These are phyloP conservation scores for Trichoderma breve DNA, from an alignment of 2,329 filamentous ascomycete species.

Conservation along the genomic window DNA sequence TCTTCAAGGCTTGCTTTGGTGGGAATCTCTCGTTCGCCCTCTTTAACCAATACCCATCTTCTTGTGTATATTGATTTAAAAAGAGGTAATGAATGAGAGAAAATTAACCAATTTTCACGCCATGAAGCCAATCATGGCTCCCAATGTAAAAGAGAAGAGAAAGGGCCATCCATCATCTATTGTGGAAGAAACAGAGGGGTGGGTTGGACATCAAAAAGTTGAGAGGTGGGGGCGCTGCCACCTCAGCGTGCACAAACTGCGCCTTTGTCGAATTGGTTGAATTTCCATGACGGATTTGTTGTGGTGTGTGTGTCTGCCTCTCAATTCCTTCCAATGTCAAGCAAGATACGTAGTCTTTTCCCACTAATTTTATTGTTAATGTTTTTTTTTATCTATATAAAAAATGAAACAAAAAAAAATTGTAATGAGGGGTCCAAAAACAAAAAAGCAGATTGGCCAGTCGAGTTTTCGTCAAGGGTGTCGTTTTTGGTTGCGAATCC, in stretches of 20 bases:
- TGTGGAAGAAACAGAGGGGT: neutral
- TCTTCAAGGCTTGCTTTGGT: neutral
- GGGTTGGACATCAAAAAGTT: neutral
- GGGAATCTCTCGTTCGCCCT: neutral
- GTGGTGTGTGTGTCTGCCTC: neutral
- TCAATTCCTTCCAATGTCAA: neutral
- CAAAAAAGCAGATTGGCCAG: neutral
- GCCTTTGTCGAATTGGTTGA: neutral
- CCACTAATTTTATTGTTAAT: neutral
- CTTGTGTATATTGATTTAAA: neutral
- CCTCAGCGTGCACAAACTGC: slow-evolving; percentile 11
- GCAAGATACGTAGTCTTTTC: neutral
- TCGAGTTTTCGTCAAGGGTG: neutral
- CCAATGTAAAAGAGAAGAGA: neutral
- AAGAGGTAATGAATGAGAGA: neutral
- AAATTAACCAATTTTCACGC: neutral
- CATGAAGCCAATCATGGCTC: neutral
- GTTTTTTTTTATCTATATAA: neutral
- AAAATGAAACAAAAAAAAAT: neutral
- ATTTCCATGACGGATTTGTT: neutral
- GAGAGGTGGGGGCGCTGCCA: slow-evolving; percentile 9
- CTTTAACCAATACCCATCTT: neutral
- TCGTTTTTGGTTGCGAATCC: neutral
- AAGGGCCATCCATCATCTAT: neutral
- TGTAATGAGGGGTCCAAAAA: neutral